Evolutionary conservation across 805 yeast species (phyloP).

Genomic region (Wickerhamiella parazyma): DNA sequence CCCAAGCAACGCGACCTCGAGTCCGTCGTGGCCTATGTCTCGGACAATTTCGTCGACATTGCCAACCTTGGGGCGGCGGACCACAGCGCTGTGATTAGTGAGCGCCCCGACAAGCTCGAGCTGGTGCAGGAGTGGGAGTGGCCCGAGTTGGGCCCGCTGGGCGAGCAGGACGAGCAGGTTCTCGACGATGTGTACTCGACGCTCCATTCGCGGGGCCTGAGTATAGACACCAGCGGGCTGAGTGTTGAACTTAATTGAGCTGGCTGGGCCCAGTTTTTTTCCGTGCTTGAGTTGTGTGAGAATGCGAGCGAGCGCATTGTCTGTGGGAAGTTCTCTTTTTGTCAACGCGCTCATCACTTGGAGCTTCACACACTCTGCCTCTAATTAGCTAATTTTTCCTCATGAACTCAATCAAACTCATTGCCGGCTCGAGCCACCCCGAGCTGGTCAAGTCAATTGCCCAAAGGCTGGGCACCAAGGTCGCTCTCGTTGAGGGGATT

Average conservation of each 20-base stretch:
- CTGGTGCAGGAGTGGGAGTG: slow-evolving; percentile 3
- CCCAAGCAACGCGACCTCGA: slow-evolving; percentile 8
- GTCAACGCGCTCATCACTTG: no score
- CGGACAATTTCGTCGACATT: slow-evolving; percentile 7
- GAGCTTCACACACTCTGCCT: background rate
- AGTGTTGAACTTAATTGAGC: background rate
- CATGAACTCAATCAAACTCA: slow-evolving; percentile 42
- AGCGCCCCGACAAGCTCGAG: slow-evolving; percentile 4
- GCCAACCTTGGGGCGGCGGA: slow-evolving; percentile 4
- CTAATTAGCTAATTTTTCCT: slow-evolving; percentile 19
- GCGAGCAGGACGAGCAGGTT: slow-evolving; percentile 2
- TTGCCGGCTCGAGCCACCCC: slow-evolving; percentile 52
- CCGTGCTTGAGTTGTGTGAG: no score
- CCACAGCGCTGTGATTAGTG: slow-evolving; percentile 1
- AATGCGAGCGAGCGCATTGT: no score
- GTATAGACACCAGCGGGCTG: background rate
- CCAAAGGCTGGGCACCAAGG: slow-evolving; percentile 40
- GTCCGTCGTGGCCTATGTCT: slow-evolving; percentile 3
- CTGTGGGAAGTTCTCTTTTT: no score
- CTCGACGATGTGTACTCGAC: slow-evolving; percentile 1
- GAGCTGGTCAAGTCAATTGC: slow-evolving; percentile 68
- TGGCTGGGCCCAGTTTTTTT: background rate
- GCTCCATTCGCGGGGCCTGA: background rate
- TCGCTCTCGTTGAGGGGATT: slow-evolving; percentile 48
- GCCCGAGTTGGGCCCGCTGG: slow-evolving; percentile 10